Percentiles rank a stretch among this genome's conserved stretches.
These are phyloP conservation scores for Parmales sp. DNA, from an alignment of 108 stramenopile species.

Conservation along the genomic window DNA sequence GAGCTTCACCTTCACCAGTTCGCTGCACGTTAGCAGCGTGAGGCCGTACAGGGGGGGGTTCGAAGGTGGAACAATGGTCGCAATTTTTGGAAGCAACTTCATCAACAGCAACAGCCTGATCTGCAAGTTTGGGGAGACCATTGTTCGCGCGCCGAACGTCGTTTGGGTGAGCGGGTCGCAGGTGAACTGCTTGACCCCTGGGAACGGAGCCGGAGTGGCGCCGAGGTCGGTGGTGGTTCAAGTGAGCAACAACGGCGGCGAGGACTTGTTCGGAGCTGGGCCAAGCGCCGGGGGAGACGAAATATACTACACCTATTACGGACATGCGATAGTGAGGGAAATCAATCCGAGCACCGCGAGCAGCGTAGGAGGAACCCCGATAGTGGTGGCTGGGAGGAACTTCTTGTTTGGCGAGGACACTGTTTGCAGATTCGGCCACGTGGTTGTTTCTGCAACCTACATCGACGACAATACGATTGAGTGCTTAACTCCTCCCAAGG, in stretches of 20 bases:
- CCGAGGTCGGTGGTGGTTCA: background rate
- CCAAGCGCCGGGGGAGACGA: background rate
- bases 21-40: background rate
- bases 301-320: background rate
- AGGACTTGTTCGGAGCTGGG: too few species aligned
- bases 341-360: background rate
- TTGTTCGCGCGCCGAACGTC: background rate
- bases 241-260: slow-evolving; percentile 6
- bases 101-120: background rate
- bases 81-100: slow-evolving; percentile 5
- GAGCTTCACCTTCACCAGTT: background rate
- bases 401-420: background rate
- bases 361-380: background rate
- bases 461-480: background rate
- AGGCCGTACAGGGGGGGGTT: background rate
- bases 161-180: background rate
- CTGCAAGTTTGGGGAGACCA: background rate
- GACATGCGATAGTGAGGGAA: background rate
- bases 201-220: background rate
- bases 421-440: background rate
- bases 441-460: background rate
- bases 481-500: background rate
- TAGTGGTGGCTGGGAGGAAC: background rate
- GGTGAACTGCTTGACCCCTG: background rate
- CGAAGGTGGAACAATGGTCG: background rate